Conservation (phyloP, 2,329 filamentous ascomycete species). For the Bimuria novae-zelandiae region DNA sequence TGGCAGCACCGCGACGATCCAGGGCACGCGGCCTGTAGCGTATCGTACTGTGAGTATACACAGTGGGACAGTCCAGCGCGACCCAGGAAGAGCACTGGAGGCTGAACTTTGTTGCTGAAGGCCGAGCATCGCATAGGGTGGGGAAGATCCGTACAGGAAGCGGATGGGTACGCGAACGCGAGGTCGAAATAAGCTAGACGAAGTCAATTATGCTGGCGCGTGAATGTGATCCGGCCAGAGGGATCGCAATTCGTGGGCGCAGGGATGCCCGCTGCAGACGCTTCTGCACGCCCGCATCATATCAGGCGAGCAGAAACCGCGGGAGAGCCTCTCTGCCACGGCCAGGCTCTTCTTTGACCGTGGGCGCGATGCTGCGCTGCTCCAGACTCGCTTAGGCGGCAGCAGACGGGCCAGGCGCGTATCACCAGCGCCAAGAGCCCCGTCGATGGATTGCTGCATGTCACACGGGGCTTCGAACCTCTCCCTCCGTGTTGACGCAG, state of each 20-base stretch:
- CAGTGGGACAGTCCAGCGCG: constrained; percentile 3
- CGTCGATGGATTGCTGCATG: constrained; percentile 1
- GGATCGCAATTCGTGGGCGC: constrained; percentile 15
- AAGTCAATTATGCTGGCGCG: constrained; percentile 26
- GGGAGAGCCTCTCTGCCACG: not conserved
- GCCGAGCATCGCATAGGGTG: not conserved
- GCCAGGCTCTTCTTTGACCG: too few species aligned
- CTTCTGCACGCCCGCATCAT: constrained; percentile 13
- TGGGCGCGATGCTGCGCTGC: too few species aligned
- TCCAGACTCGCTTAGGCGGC: constrained; percentile 26
- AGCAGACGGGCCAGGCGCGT: constrained; percentile 19
- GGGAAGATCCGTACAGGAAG: too few species aligned
- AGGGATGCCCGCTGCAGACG: constrained; percentile 13
- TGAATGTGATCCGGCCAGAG: constrained; percentile 22
- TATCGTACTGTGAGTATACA: too few species aligned
- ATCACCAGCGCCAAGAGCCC: not conserved
- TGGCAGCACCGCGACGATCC: not conserved
- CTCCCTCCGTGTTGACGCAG: constrained; percentile 1
- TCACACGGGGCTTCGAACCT: constrained; percentile 12
- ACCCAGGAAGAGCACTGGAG: too few species aligned
- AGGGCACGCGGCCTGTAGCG: not conserved
- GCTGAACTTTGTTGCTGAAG: too few species aligned
- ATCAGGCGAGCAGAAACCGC: constrained; percentile 5
- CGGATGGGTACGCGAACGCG: constrained; percentile 11
- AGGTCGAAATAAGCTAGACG: constrained; percentile 22